A percentile compares a stretch with the other conserved stretches of the same genome.
These are phyloP conservation scores for Pythium volutum DNA, from an alignment of 352 stramenopile species.

Conservation along the genomic window DNA sequence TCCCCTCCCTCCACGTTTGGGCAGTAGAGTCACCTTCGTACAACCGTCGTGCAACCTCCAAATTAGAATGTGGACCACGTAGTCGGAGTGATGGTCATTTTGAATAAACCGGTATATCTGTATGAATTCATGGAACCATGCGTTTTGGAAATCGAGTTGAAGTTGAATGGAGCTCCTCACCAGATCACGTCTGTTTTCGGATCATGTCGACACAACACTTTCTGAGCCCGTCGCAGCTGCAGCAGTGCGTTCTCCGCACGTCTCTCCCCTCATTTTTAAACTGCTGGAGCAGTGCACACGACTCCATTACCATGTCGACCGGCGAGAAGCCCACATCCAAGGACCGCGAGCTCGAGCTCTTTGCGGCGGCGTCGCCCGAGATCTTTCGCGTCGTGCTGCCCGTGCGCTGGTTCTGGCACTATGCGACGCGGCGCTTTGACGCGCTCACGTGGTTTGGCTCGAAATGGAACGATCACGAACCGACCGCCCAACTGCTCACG, in stretches of 20 bases:
- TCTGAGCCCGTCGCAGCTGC: no score
- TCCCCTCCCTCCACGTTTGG: neutral
- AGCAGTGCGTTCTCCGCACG: no score
- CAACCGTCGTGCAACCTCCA: conserved; percentile 8
- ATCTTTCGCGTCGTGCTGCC: conserved; percentile 24
- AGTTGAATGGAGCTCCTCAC: neutral
- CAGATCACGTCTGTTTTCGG: no score
- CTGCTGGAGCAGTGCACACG: no score
- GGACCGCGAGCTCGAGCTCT: conserved; percentile 13
- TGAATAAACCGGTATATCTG: no score
- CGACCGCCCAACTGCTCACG: conserved; percentile 29
- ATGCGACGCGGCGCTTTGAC: conserved; percentile 27
- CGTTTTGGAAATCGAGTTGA: neutral
- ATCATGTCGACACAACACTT: no score
- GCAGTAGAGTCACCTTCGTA: conserved; percentile 4
- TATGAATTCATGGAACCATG: no score
- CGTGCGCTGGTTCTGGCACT: conserved; percentile 31
- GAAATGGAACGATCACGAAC: conserved; percentile 29
- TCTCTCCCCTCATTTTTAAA: no score
- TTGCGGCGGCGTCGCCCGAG: conserved; percentile 21
- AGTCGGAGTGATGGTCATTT: neutral
- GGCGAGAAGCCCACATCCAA: no score
- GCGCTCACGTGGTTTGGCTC: conserved; percentile 7
- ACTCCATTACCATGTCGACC: no score
- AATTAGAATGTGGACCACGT: conserved; percentile 2